Base-by-base conservation (phyloP, 2,329 filamentous ascomycete species). In the Aureobasidium lini region DNA sequence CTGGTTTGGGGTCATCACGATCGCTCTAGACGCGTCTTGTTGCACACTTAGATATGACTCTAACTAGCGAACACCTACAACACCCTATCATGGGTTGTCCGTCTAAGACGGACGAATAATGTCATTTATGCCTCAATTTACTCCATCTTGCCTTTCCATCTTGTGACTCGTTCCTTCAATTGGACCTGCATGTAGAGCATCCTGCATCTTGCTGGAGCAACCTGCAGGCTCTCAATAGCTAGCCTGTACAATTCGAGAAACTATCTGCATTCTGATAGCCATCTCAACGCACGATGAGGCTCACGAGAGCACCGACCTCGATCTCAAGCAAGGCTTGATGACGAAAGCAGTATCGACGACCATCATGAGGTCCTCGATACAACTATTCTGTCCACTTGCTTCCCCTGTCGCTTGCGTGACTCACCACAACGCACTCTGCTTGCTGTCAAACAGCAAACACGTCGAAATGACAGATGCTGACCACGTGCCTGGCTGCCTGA, bases 1-100 rank as follows among this genome's bases (percentile, higher is more conserved):
- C 36, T 46, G 18, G 32, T 48, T 57, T 48, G 54, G 43, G 43
- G 29, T 48, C 43, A 57, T 57, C 34, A 57, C 54, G 54, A 57
- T 57, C 54, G 54, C 31, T 57, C 42, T 57, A 44, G 54, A 57
- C 54, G 54, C 54, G 54, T 57, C 54, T 59, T 59, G 44, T 59
- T 59, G 47, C 57, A 59, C 48, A 57, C 54, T 50, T 59, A 59
- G 57, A 53, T 53, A 59, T 59, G 57, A 46, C 57, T 59, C 47
- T 52, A 43, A 32, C 52, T 56, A 56, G 52, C 40, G 9, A 53
- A 28, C 39, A 57, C 28, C 43, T 48, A 57, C 54, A 54, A 43
- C 23, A 23, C 37, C 46, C 57, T 28, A 59, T 39, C 57, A 40
- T 29, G 57, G 57, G 44, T 50, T 44, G 46, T 31, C 16, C 13